Conservation (phyloP, 371 early-diverging fungal genomes). For the Saksenaea vasiformis region DNA sequence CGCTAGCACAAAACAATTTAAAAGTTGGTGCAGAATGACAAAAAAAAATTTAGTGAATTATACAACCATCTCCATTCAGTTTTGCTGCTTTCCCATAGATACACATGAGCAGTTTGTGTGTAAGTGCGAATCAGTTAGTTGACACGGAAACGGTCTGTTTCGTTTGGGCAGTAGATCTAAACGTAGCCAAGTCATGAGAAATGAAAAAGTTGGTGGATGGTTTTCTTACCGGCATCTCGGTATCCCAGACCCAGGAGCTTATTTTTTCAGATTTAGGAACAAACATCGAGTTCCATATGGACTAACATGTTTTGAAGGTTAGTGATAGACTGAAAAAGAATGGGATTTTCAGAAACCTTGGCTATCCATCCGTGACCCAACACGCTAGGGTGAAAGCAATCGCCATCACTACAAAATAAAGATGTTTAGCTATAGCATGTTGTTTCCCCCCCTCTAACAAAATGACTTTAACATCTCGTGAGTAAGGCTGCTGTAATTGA, state of each 20-base stretch:
- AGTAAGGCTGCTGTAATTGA: slow-evolving; percentile 29
- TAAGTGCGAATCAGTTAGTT: too few relatives aligned
- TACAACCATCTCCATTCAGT: too few relatives aligned
- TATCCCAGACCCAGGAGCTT: not conserved
- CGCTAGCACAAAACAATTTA: too few relatives aligned
- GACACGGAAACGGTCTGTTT: slow-evolving; percentile 3
- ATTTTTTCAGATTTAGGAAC: not conserved
- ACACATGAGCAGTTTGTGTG: too few relatives aligned
- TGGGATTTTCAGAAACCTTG: not conserved
- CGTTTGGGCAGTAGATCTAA: slow-evolving; percentile 9
- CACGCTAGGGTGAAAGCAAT: slow-evolving; percentile 1
- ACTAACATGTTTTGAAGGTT: not conserved
- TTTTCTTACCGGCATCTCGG: not conserved
- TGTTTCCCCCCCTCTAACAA: too few relatives aligned
- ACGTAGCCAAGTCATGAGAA: not conserved
- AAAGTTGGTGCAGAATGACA: too few relatives aligned
- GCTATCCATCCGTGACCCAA: not conserved
- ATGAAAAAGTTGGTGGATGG: too few relatives aligned
- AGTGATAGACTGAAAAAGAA: not conserved
- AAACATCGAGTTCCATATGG: slow-evolving; percentile 11
- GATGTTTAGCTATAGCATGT: not conserved
- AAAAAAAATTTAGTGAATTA: too few relatives aligned
- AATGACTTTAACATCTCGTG: slow-evolving; percentile 24
- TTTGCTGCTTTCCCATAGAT: too few relatives aligned
- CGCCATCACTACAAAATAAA: not conserved